Percentiles rank a stretch among this genome's conserved stretches.
Evolutionary conservation across 2,329 filamentous ascomycete species (phyloP).

Genomic region (Paecilomyces formosus): DNA sequence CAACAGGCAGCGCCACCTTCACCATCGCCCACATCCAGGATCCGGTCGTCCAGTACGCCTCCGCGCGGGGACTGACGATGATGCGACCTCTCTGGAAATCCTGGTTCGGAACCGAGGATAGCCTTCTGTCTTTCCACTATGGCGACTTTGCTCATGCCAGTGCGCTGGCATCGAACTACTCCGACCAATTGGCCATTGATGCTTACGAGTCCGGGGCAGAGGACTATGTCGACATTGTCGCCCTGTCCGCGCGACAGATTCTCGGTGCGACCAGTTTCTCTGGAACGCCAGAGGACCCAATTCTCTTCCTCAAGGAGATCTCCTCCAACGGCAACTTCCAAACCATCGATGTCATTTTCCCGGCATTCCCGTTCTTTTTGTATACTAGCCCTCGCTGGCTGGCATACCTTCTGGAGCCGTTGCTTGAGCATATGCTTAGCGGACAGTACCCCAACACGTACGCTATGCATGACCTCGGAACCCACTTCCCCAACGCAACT

Average conservation of each 20-base stretch:
- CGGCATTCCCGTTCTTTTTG: conserved; percentile 76
- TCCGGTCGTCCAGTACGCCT: conserved; percentile 71
- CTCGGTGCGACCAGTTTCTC: conserved; percentile 71
- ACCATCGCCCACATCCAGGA: conserved; percentile 72
- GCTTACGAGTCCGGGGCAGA: conserved; percentile 66
- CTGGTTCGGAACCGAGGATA: conserved; percentile 57
- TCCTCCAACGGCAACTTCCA: conserved; percentile 79
- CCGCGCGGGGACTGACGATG: conserved; percentile 64
- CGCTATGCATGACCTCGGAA: conserved; percentile 48
- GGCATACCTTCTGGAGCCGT: conserved; percentile 68
- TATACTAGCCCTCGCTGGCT: conserved; percentile 79
- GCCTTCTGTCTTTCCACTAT: conserved; percentile 70
- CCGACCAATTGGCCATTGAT: conserved; percentile 60
- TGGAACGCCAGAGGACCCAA: conserved; percentile 60
- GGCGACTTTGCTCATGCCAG: conserved; percentile 60
- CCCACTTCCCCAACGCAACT: conserved; percentile 48
- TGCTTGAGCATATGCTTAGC: conserved; percentile 73
- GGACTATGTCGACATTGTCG: conserved; percentile 70
- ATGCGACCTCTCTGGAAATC: conserved; percentile 77
- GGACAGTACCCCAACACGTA: conserved; percentile 71
- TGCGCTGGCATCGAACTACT: conserved; percentile 64
- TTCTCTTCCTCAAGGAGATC: conserved; percentile 79
- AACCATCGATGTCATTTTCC: conserved; percentile 83
- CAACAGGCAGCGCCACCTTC: conserved; percentile 58
- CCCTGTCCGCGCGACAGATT: conserved; percentile 70